Evolutionary conservation across 1,139 yeast species (phyloP).

Genomic region (Candida anutae): DNA sequence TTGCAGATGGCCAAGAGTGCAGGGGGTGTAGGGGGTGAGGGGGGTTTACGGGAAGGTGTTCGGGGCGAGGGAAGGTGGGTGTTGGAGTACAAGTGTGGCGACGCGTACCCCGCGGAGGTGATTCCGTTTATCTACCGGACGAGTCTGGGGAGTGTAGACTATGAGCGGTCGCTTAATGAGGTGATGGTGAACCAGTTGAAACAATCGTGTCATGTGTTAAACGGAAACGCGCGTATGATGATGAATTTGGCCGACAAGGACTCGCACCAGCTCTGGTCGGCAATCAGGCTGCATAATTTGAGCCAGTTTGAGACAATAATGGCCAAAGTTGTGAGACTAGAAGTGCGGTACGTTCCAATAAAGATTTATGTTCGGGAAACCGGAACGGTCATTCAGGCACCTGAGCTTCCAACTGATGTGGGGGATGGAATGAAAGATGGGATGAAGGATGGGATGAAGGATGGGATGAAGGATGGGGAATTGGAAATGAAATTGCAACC

Average conservation of each 20-base stretch:
- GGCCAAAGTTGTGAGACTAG: conserved; percentile 27
- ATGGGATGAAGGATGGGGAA: too few relatives aligned
- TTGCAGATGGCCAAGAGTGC: conserved; percentile 7
- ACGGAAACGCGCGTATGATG: conserved; percentile 67
- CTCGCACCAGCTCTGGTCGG: conserved; percentile 48
- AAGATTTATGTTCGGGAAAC: conserved; percentile 49
- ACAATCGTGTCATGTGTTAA: conserved; percentile 66
- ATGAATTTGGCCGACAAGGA: conserved; percentile 65
- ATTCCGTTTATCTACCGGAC: conserved; percentile 33
- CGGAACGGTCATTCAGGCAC: conserved; percentile 39
- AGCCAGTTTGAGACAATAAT: conserved; percentile 13
- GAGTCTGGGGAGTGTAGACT: conserved; percentile 11
- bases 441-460: too few relatives aligned
- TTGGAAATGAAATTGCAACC: too few relatives aligned
- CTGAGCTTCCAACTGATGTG: conserved; percentile 25
- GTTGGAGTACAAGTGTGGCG: too few relatives aligned
- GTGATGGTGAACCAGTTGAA: conserved; percentile 72
- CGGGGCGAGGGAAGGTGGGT: too few relatives aligned
- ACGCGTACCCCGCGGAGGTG: conserved; percentile 42
- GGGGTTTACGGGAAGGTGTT: too few relatives aligned
- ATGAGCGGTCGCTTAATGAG: conserved; percentile 29
- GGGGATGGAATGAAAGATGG: too few relatives aligned
- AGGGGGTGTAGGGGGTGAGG: too few relatives aligned
- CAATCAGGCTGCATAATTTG: conserved; percentile 34
- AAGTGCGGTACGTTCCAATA: conserved; percentile 46